A percentile compares a stretch with the other conserved stretches of the same genome.
phyloP scores from a whole-genome alignment of 2,329 filamentous ascomycete species.

The Lasiodiplodia sp. region DNA sequence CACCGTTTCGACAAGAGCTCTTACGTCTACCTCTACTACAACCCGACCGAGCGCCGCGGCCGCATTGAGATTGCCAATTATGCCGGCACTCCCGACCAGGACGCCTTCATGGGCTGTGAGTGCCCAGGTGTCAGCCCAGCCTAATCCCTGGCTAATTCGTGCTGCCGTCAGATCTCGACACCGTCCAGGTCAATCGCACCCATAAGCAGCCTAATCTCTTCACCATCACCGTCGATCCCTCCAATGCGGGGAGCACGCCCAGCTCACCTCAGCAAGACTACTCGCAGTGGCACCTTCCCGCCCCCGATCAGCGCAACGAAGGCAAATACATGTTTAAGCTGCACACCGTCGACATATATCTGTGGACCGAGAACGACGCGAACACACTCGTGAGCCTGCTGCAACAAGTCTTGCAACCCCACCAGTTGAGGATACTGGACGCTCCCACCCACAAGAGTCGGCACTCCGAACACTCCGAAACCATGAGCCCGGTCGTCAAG shows the following conservation, averaged over 20 bases:
- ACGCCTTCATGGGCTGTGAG: slow-evolving; percentile 80
- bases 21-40: slow-evolving; percentile 82
- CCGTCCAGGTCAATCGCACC: slow-evolving; percentile 70
- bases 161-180: slow-evolving; percentile 65
- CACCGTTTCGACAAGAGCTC: slow-evolving; percentile 82
- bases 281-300: slow-evolving; percentile 76
- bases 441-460: slow-evolving; percentile 60
- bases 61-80: slow-evolving; percentile 80
- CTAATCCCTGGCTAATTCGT: neutral
- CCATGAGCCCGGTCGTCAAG: slow-evolving; percentile 75
- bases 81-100: slow-evolving; percentile 76
- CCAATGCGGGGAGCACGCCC: slow-evolving; percentile 43
- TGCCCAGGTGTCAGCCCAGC: slow-evolving; percentile 30
- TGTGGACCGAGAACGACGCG: slow-evolving; percentile 78
- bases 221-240: slow-evolving; percentile 67
- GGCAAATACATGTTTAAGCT: slow-evolving; percentile 81
- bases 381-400: slow-evolving; percentile 73
- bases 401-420: slow-evolving; percentile 67
- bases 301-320: slow-evolving; percentile 75
- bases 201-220: slow-evolving; percentile 78
- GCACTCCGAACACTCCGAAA: slow-evolving; percentile 56
- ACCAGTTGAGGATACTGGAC: slow-evolving; percentile 69
- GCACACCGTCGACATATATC: slow-evolving; percentile 78
- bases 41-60: slow-evolving; percentile 70
- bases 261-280: slow-evolving; percentile 56